Evolutionary conservation across 345 rosid species (phyloP), one percentile per base, ranked within the genome.

Genomic region (Moricandia moricandioides): DNA sequence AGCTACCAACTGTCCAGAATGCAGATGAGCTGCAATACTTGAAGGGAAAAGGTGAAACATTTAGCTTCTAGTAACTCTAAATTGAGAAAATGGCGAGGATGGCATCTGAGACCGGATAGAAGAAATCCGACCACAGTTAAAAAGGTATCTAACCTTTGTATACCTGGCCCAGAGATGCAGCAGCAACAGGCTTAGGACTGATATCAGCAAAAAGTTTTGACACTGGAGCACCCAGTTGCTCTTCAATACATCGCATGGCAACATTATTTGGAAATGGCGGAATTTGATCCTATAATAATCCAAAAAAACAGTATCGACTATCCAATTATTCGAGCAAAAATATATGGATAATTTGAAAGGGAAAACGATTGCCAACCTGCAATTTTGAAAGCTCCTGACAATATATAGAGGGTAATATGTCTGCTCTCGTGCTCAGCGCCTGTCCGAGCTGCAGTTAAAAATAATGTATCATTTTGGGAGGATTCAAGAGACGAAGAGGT

Each of bases 81-180:
- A 24, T 66, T 8, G 47, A 26, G 59, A 40, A 37, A 66, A 59
- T 7, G 24, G 29, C 47, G 49, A 75, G 39, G 7, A 30, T 37
- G 52, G 3, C 17, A 8, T 30, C 4, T 62, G 58, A 78, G 69
- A 18, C 62, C 47, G 67, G 13, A 71, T 11, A 68, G 1, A 26
- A 60, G 16, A 62, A 59, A 62, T 8, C 33, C 3, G 14, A 40
- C 39, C 56, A 33, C 49, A 70, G 79, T 72, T 65, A 69, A 55
- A 58, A 72, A 70, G 67, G 31, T 61, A 73, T 82, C 83, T 70
- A 81, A 93, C 97, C 97, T 95, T 92, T 95, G 82, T 92, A 92
- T 73, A 95, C 97, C 87, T 95, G 97, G 39, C 99, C 99, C 75
- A 95, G 78, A 49, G 99, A 95, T 76, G 98, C 98, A 58, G 98